Evolutionary conservation across 805 yeast genomes (phyloP).

Genomic region (Ogataea methanolica): DNA sequence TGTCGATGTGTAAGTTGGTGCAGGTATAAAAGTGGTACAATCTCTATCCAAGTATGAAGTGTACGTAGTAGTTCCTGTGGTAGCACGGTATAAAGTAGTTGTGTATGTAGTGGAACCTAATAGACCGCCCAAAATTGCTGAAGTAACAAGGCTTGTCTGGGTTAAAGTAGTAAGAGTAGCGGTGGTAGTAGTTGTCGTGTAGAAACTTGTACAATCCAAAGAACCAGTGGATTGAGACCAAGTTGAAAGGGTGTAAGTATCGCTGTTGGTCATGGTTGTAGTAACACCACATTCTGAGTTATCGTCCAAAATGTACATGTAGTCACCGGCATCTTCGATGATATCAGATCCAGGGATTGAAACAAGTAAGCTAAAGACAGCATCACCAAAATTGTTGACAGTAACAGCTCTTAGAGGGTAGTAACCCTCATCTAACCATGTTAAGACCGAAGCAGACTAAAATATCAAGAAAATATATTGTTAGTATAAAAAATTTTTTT

Average conservation of each 20-base stretch:
- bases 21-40: background rate
- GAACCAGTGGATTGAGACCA: background rate
- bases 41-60: background rate
- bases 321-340: conserved; percentile 12
- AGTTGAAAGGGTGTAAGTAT: background rate
- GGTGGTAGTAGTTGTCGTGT: background rate
- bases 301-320: conserved; percentile 10
- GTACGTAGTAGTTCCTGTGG: background rate
- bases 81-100: background rate
- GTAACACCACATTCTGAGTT: conserved; percentile 1
- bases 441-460: background rate
- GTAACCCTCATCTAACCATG: conserved; percentile 15
- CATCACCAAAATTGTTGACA: conserved; percentile 16
- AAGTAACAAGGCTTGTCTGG: background rate
- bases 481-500: background rate
- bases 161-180: background rate
- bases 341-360: conserved; percentile 17
- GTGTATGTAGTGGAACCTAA: background rate
- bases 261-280: background rate
- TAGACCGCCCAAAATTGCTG: no score
- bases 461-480: background rate
- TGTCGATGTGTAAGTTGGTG: background rate
- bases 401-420: conserved; percentile 28
- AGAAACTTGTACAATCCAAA: background rate
- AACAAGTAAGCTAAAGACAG: conserved; percentile 13